Evolutionary conservation across 495 filamentous ascomycete genomes (phyloP).

Genomic region (Penicillium daleae): DNA sequence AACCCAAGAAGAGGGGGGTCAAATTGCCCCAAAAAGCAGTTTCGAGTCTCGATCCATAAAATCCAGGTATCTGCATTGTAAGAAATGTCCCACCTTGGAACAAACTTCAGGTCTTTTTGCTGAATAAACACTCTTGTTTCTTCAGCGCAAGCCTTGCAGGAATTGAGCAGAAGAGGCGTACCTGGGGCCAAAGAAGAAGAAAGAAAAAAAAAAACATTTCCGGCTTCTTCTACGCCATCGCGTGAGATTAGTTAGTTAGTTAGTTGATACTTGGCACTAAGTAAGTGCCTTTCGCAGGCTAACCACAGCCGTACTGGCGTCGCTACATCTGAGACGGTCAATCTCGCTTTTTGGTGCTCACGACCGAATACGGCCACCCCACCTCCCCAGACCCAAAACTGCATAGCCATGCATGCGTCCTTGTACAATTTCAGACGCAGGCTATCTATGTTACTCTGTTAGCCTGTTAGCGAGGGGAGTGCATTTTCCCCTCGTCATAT

Average conservation of each 20-base stretch:
- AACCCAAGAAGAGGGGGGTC: not conserved
- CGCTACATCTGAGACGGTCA: constrained; percentile 1
- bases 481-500: not conserved
- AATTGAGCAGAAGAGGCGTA: too few species aligned
- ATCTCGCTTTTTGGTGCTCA: not conserved
- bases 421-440: not conserved
- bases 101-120: not conserved
- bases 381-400: not conserved
- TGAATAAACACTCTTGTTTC: not conserved
- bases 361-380: not conserved
- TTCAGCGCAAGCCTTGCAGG: not conserved
- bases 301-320: not conserved
- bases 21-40: not conserved
- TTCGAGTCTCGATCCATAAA: not conserved
- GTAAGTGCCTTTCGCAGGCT: not conserved
- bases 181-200: not conserved
- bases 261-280: not conserved
- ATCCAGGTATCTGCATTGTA: not conserved
- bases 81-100: not conserved
- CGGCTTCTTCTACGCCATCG: not conserved
- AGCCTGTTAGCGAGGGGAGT: not conserved
- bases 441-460: too few species aligned
- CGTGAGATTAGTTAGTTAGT: not conserved
- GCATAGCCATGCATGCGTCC: not conserved
- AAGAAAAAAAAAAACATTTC: not conserved